Percentiles rank a stretch among this genome's conserved stretches.
Conservation (phyloP, 805 yeast genomes). For the Saturnispora silvae region DNA sequence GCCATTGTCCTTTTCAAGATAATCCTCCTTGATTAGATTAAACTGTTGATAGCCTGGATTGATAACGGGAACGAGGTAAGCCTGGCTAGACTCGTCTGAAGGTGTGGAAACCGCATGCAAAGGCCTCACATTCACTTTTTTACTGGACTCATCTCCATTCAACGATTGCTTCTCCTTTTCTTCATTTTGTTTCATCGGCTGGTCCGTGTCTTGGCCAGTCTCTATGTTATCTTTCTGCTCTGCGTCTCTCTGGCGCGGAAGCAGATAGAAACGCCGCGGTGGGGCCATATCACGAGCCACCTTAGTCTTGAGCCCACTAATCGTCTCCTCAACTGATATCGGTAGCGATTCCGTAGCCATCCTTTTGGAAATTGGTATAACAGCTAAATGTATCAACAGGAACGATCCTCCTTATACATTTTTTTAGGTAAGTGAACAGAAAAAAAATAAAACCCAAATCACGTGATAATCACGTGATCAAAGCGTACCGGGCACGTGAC, state of each 20-base stretch:
- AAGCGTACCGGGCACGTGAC: no score
- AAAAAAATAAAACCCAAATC: neutral
- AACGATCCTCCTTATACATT: no score
- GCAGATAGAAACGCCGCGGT: constrained; percentile 15
- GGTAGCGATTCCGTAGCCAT: no score
- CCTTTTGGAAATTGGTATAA: no score
- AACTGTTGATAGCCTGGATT: constrained; percentile 7
- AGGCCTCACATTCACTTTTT: neutral
- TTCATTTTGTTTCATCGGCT: no score
- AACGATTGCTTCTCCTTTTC: neutral
- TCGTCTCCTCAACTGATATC: constrained; percentile 15
- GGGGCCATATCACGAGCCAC: constrained; percentile 6
- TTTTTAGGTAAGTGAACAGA: no score
- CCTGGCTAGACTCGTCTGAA: neutral
- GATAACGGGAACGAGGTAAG: constrained; percentile 10
- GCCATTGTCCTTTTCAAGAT: no score
- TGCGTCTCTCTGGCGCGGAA: neutral
- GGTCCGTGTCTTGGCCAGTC: no score
- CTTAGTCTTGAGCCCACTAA: constrained; percentile 16
- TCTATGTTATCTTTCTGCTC: neutral
- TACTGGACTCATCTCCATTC: neutral
- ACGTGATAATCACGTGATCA: neutral
- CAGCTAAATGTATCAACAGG: no score
- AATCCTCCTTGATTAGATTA: constrained; percentile 5
- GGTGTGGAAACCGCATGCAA: no score